Conservation (phyloP, 495 filamentous ascomycete genomes). For the Tuber indicum region DNA sequence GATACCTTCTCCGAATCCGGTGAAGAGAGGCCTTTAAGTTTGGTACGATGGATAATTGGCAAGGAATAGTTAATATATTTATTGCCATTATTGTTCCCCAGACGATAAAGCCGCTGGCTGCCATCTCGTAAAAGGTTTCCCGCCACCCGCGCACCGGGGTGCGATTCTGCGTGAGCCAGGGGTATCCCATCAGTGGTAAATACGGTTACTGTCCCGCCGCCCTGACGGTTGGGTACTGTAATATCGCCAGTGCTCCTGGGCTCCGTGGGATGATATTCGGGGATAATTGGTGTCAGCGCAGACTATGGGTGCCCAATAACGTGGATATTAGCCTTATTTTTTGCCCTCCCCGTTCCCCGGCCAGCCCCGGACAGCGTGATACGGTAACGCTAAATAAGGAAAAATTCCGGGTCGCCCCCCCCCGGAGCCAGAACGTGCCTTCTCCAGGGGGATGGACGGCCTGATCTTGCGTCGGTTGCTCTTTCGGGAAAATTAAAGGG, state of each 20-base stretch:
- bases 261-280: not conserved
- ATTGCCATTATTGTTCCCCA: not conserved
- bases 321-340: not conserved
- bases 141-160: not conserved
- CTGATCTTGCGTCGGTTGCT: not conserved
- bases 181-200: not conserved
- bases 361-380: not conserved
- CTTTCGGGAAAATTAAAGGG: not conserved
- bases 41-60: not conserved
- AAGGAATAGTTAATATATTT: not conserved
- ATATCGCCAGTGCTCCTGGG: not conserved
- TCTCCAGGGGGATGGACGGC: not conserved
- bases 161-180: not conserved
- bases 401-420: not conserved
- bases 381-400: not conserved
- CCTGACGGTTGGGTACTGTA: not conserved
- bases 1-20: not conserved
- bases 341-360: not conserved
- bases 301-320: not conserved
- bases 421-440: not conserved
- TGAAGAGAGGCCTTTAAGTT: not conserved
- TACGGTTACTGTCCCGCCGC: not conserved
- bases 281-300: not conserved
- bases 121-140: not conserved
- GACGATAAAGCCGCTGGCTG: not conserved